Percentiles rank a stretch among this genome's conserved stretches.
These are phyloP conservation scores for Phytophthora aleatoria DNA, from an alignment of 352 stramenopile genomes.

Conservation along the genomic window DNA sequence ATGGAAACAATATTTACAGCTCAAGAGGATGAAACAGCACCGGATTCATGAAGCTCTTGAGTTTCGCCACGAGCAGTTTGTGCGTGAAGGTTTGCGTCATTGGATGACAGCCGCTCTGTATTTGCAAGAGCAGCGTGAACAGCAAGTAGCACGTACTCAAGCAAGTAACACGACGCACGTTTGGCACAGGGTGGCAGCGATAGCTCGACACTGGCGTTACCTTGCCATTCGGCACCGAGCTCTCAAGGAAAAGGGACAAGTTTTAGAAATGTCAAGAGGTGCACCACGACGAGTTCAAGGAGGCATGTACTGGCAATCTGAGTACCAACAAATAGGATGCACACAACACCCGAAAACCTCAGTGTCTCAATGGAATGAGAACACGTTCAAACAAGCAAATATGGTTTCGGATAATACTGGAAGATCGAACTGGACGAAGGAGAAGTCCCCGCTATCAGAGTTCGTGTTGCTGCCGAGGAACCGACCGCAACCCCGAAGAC, in stretches of 20 bases:
- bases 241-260: constrained; percentile 6
- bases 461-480: constrained; percentile 46
- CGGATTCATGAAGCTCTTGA: constrained; percentile 55
- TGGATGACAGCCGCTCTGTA: constrained; percentile 54
- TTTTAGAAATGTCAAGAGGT: neutral
- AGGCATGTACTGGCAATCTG: constrained; percentile 9
- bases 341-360: neutral
- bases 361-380: neutral
- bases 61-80: constrained; percentile 50
- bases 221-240: constrained; percentile 23
- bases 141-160: constrained; percentile 24
- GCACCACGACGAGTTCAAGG: constrained; percentile 6
- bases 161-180: constrained; percentile 24
- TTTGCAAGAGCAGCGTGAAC: constrained; percentile 43
- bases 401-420: neutral
- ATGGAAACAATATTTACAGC: constrained; percentile 42
- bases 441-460: constrained; percentile 30
- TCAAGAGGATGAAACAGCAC: constrained; percentile 41
- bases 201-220: constrained; percentile 42
- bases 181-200: constrained; percentile 39
- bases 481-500: constrained; percentile 41
- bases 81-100: constrained; percentile 47
- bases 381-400: neutral
- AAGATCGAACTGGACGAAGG: constrained; percentile 9
- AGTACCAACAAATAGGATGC: neutral